Evolutionary conservation across 148 eudicot species (phyloP), one percentile per base, ranked within the genome.

Genomic region (Chenopodium suecicum): DNA sequence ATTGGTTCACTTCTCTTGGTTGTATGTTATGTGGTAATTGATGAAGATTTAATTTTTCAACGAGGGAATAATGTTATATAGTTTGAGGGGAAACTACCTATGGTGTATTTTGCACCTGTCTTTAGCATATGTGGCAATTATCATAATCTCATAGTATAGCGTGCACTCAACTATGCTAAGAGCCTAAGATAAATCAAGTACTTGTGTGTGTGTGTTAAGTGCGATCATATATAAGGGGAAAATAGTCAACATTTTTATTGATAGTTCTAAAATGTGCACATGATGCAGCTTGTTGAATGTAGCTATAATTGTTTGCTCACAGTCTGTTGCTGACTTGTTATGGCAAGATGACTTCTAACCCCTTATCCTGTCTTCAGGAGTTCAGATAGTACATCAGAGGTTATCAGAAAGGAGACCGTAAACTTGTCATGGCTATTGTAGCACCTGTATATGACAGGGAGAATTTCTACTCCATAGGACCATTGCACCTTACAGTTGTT

Each of bases 401-500:
- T 67, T 41, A 47, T 75, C 69, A 31, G 65, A 74, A 75, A 52
- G 63, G 29, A 66, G 82, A 31, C 25, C 20, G 37, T 78, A 46
- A 81, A 78, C 68, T 37, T 66, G 47, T 73, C 47, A 50, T 85
- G 34, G 82, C 81, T 37, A 62, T 56, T 56, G 62, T 56, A 56
- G 19, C 20, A 5, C 62, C 58, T 47, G 13, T 77, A 67, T 81
- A 85, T 63, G 97, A 94, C 73, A 90, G 89, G 87, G 93, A 94
- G 80, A 82, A 85, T 78, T 94, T 94, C 78, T 29, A 80, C 41
- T 85, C 85, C 58, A 69, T 89, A 29, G 98, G 98, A 75, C 98
- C 97, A 22, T 32, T 82, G 64, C 92, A 92, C 83, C 92, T 94
- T 16, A 84, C 89, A 5, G 86, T 85, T 83, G 91, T 94, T 78